Conservation (phyloP, 2,329 filamentous ascomycete genomes). For the Diaporthe humulicola region DNA sequence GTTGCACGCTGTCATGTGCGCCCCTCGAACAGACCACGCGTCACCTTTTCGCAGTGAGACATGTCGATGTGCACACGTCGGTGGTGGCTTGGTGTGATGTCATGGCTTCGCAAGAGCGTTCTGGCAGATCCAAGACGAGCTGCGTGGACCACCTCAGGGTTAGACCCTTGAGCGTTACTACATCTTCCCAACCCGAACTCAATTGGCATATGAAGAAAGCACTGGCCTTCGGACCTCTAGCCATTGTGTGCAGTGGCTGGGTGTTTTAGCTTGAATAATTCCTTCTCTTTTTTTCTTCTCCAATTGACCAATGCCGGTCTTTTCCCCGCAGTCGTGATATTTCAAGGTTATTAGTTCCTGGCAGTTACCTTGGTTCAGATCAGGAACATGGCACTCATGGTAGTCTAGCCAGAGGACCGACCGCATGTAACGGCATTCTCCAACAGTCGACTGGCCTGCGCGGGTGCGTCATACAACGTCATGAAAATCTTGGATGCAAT, state of each 20-base stretch:
- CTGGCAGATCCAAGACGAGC: background rate
- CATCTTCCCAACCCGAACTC: background rate
- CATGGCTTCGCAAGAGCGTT: slow-evolving; percentile 8
- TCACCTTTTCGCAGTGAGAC: slow-evolving; percentile 18
- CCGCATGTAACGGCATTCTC: slow-evolving; percentile 26
- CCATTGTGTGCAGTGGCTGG: background rate
- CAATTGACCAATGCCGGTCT: slow-evolving; percentile 9
- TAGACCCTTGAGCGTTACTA: background rate
- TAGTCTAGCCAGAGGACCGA: background rate
- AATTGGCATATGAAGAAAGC: background rate
- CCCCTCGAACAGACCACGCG: slow-evolving; percentile 2
- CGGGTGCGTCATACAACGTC: slow-evolving; percentile 26
- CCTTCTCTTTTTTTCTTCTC: background rate
- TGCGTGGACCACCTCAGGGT: background rate
- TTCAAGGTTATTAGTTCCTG: background rate
- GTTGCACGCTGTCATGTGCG: background rate
- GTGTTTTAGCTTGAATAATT: background rate
- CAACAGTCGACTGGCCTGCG: background rate
- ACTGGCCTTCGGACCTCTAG: background rate
- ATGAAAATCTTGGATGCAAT: slow-evolving; percentile 24
- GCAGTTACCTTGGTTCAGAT: background rate
- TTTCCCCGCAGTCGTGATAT: background rate
- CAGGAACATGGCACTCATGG: slow-evolving; percentile 17
- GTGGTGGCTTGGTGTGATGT: slow-evolving; percentile 28
- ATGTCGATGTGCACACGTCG: slow-evolving; percentile 13